Evolutionary conservation across 805 yeast species (phyloP).

Genomic region (Lipomyces sp.): DNA sequence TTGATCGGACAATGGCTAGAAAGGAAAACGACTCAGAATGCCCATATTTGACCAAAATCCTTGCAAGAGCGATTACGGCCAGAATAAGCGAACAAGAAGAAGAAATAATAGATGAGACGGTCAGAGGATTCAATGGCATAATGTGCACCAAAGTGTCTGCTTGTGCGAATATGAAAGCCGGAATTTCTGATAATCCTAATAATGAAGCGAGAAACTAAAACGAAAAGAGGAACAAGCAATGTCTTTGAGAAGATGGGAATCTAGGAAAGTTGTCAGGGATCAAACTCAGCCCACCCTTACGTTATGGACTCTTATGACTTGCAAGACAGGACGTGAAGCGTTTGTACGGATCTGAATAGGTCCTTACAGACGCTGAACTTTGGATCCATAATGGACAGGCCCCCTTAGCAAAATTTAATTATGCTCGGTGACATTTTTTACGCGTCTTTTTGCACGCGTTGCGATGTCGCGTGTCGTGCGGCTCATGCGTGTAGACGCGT

Average conservation of each 20-base stretch:
- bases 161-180: no score
- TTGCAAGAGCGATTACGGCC: slow-evolving; percentile 10
- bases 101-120: slow-evolving; percentile 16
- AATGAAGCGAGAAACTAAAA: neutral
- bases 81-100: slow-evolving; percentile 16
- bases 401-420: no score
- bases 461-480: neutral
- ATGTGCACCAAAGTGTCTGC: neutral
- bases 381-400: no score
- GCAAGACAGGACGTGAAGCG: neutral
- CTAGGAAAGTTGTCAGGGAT: neutral
- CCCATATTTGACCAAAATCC: slow-evolving; percentile 15
- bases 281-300: neutral
- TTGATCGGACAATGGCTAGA: neutral
- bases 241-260: neutral
- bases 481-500: slow-evolving; percentile 3
- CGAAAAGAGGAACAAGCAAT: neutral
- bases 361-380: neutral
- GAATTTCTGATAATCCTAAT: neutral
- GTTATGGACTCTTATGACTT: neutral
- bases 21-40: neutral
- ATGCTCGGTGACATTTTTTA: no score
- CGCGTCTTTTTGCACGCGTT: no score
- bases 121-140: slow-evolving; percentile 13
- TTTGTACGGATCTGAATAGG: neutral